Evolutionary conservation across 2,329 filamentous ascomycete genomes (phyloP).

Genomic region (Hypocrella siamensis): DNA sequence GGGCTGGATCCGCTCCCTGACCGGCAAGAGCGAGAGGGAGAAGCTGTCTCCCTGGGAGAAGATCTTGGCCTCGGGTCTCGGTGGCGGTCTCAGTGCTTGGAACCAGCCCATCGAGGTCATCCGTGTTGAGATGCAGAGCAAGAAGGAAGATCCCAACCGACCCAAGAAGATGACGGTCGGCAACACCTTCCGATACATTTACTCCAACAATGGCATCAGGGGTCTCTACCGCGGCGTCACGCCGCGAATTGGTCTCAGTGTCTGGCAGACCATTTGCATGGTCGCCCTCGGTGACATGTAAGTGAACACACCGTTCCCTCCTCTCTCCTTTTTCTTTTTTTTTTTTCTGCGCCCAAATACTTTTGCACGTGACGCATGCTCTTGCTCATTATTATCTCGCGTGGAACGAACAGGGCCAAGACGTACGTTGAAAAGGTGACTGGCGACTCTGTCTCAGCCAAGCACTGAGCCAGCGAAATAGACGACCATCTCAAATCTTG

Average conservation of each 20-base stretch:
- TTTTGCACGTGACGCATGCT: no score
- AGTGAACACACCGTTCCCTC: constrained; percentile 34
- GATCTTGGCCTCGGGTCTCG: constrained; percentile 70
- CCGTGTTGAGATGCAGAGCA: constrained; percentile 99
- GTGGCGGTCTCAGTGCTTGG: constrained; percentile 93
- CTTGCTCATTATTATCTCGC: no score
- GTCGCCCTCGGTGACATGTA: constrained; percentile 96
- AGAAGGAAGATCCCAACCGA: constrained; percentile 92
- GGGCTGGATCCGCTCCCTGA: constrained; percentile 64
- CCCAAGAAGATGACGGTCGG: constrained; percentile 98
- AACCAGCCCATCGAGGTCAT: constrained; percentile 99
- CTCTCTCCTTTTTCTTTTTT: constrained; percentile 1
- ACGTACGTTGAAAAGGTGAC: constrained; percentile 51
- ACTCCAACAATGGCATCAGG: constrained; percentile 71
- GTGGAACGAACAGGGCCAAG: constrained; percentile 48
- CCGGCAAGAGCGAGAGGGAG: constrained; percentile 63
- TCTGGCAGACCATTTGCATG: constrained; percentile 99
- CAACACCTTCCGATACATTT: constrained; percentile 78
- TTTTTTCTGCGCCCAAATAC: no score
- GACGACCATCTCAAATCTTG: no score
- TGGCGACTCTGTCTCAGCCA: constrained; percentile 46
- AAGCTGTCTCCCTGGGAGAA: constrained; percentile 74
- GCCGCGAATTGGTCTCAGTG: constrained; percentile 81
- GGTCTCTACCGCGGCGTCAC: constrained; percentile 92
- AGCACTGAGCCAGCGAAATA: constrained; percentile 52